Percentiles rank a stretch among this genome's conserved stretches.
phyloP scores from a whole-genome alignment of 2,329 filamentous ascomycete genomes.

The Pseudocercospora fijiensis region DNA sequence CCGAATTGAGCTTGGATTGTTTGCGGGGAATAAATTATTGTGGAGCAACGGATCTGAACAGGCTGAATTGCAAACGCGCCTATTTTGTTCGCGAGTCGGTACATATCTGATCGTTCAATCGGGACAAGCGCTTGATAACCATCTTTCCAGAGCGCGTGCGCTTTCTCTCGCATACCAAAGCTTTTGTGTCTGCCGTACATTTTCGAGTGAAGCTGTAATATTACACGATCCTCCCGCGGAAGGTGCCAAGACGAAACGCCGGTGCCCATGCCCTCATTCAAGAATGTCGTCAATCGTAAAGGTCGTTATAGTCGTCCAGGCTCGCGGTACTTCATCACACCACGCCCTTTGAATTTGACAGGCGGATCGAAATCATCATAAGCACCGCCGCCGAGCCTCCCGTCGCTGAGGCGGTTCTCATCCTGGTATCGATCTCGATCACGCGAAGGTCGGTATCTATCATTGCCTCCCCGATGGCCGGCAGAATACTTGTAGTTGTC shows the following conservation, averaged over 20 bases:
- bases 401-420: conserved; percentile 42
- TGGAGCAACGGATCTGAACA: neutral
- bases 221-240: neutral
- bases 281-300: conserved; percentile 3
- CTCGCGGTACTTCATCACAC: conserved; percentile 43
- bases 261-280: neutral
- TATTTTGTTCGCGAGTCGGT: neutral
- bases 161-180: neutral
- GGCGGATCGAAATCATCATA: conserved; percentile 34
- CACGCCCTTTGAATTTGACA: conserved; percentile 44
- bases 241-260: neutral
- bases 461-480: conserved; percentile 21
- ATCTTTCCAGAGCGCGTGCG: neutral
- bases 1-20: neutral
- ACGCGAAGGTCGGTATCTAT: conserved; percentile 30
- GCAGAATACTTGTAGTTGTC: conserved; percentile 25
- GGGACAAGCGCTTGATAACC: neutral
- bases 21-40: neutral
- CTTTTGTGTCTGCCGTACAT: conserved; percentile 4
- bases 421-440: conserved; percentile 24
- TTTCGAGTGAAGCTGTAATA: neutral
- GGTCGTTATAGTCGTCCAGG: conserved; percentile 25
- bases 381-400: conserved; percentile 25
- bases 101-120: neutral
- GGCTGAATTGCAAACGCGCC: conserved; percentile 3